Percentiles rank a stretch among this genome's conserved stretches.
These are phyloP conservation scores for Trypanosoma mega DNA, from an alignment of 208 protist species.

Conservation along the genomic window DNA sequence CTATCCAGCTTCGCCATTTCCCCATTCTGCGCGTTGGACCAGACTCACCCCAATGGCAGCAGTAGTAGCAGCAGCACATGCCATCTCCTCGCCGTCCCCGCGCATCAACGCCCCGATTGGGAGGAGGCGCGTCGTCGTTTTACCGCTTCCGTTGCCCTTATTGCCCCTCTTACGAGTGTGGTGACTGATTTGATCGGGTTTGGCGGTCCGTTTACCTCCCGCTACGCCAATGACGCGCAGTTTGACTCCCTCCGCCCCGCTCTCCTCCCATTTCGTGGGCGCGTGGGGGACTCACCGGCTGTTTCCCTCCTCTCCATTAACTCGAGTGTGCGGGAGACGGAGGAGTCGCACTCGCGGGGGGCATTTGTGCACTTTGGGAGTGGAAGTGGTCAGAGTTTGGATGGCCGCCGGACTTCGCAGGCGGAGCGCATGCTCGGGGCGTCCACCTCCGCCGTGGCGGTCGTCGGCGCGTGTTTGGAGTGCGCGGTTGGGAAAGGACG, in stretches of 20 bases:
- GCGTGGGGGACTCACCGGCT: slow-evolving; percentile 2
- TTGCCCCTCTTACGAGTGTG: slow-evolving; percentile 13
- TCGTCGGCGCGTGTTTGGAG: background rate
- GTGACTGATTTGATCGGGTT: slow-evolving; percentile 14
- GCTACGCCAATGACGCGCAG: slow-evolving; percentile 5
- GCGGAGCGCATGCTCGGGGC: too few species aligned
- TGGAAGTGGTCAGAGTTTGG: too few species aligned
- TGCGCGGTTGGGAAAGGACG: too few species aligned
- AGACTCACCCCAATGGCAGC: too few species aligned
- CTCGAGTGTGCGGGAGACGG: slow-evolving; percentile 5
- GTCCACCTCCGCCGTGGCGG: background rate
- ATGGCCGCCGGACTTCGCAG: too few species aligned
- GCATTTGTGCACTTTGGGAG: too few species aligned
- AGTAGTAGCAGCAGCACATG: too few species aligned
- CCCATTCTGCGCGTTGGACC: slow-evolving; percentile 16
- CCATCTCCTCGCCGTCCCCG: background rate
- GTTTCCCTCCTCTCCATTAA: slow-evolving; percentile 20
- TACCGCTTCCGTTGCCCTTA: slow-evolving; percentile 15
- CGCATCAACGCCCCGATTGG: slow-evolving; percentile 12
- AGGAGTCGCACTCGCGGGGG: slow-evolving; percentile 2
- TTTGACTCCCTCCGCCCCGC: background rate
- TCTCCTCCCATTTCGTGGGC: background rate
- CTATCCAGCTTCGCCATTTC: slow-evolving; percentile 40
- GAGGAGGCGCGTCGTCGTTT: slow-evolving; percentile 1
- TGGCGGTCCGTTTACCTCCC: slow-evolving; percentile 9